Evolutionary conservation across 169 alveolate genomes (phyloP), one percentile per base, ranked within the genome.

Genomic region (Plasmodium inui): DNA sequence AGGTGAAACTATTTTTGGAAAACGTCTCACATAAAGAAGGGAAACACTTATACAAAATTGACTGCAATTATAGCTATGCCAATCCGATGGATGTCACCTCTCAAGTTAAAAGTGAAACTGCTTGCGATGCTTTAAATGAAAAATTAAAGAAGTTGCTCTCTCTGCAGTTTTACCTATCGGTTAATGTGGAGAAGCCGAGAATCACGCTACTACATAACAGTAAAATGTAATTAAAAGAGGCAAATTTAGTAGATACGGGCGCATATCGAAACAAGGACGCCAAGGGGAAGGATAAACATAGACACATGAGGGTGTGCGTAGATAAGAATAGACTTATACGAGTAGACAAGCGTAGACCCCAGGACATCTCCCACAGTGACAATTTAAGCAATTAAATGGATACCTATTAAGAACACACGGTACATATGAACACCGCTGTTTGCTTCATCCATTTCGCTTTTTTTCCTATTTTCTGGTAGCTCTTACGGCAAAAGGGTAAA

Each of bases 1-100:
- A 88, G 30, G 26, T 88, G 34, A 67, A 79, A 78, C n/a, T 88
- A 79, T 61, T 22, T 41, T 79, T 88, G 41, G 94, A 79, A 79
- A 70, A 79, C 22, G 82, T 88, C 41, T 79, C 79, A 73, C 89
- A 61, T 17, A 88, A 70, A 67, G 89, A 88, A 61, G 94, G 94
- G 46, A 88, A 73, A 17, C 85, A 88, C 46, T 22, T 78, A 50
- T 88, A 78, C 73, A 79, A 37, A 70, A 14, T 88, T 39, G 34
- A 32, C n/a, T 88, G 94, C 57, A 88, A 61, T 61, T 88, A 88
- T 46, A n/a, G 46, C 14, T 88, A 88, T 57, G 39, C 70, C 30
- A 50, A 37, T 61, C 19, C 17, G 12, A 37, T 73, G 39, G 30
- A 32, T 55, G 19, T 28, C 28, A 32, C 67, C 28, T 22, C 32